A percentile compares a stretch with the other conserved stretches of the same genome.
phyloP scores from a whole-genome alignment of 2,329 filamentous ascomycete species.

The Hypoxylon sp. region DNA sequence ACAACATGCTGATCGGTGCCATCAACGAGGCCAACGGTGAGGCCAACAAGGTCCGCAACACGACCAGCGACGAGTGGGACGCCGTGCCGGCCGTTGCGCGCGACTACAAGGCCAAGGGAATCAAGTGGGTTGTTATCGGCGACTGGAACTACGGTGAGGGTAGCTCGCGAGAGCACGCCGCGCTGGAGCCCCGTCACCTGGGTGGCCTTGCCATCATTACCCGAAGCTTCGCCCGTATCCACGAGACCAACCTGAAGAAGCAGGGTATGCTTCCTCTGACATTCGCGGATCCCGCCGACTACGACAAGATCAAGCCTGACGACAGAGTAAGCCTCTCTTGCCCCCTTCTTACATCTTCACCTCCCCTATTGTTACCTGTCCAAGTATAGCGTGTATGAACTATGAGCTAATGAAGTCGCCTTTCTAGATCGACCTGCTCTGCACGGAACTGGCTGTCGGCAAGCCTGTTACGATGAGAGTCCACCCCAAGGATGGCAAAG shows the following conservation, averaged over 20 bases:
- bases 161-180: constrained; percentile 96
- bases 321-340: constrained; percentile 69
- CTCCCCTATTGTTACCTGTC: background rate
- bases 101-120: constrained; percentile 97
- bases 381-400: background rate
- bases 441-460: constrained; percentile 89
- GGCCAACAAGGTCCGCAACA: constrained; percentile 97
- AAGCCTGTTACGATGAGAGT: constrained; percentile 92
- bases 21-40: constrained; percentile 95
- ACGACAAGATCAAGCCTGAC: constrained; percentile 93
- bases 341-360: background rate
- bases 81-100: constrained; percentile 92
- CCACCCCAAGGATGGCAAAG: constrained; percentile 84
- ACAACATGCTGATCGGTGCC: constrained; percentile 99
- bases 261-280: constrained; percentile 99
- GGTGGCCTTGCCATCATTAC: constrained; percentile 97
- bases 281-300: constrained; percentile 93
- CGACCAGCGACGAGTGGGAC: constrained; percentile 81
- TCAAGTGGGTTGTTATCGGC: constrained; percentile 96
- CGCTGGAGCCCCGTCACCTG: constrained; percentile 95
- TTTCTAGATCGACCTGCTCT: constrained; percentile 77
- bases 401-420: constrained; percentile 33
- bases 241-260: constrained; percentile 99
- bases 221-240: constrained; percentile 96
- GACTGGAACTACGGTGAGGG: constrained; percentile 99